Base-by-base conservation (phyloP, 202 grass and related monocot species). In the Zoysia matrella region DNA sequence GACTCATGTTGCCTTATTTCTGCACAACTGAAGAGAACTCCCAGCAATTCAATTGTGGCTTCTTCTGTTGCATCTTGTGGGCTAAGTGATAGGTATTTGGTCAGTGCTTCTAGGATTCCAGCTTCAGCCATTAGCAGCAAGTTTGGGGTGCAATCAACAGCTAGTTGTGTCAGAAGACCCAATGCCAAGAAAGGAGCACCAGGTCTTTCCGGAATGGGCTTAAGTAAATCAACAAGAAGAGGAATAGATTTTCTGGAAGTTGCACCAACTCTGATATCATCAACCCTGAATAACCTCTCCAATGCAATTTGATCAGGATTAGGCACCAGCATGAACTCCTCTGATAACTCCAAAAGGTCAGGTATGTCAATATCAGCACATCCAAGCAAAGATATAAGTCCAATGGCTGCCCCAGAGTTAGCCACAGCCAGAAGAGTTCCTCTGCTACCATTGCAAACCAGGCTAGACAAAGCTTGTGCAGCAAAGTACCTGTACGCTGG, bases 21-120 rank as follows among this genome's bases (percentile, higher is more conserved):
- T 36, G 91, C 83, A 60, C 69, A 77, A 72, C 86, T 86, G 58
- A 99, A 99, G 66, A 99, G 89, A 90, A 94, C 89, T 15, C 97
- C 91, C 60, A 99, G 69, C 79, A 99, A 90, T 71, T 99, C 93
- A 66, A 93, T 99, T 65, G 93, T 95, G 48, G 97, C 97, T 87
- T 94, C 97, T 96, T 99, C 97, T 80, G 93, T 99, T 80, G 93
- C 88, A 83, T 99, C 97, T 83, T 94, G 89, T 74, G 97, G 97
- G 62, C 97, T 95, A 80, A 99, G 89, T 51, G 97, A 99, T 42
- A 99, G 84, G 69, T 99, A 99, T 81, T 90, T 99, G 65, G 97
- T 94, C 62, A 99, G 87, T 76, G 87, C 97, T 87, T 99, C 97
- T 76, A 99, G 60, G 69, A 91, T 91, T 57, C 97, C 97, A 85